Percentiles rank a stretch among this genome's conserved stretches.
These are phyloP conservation scores for Phytopythium delawarense DNA, from an alignment of 352 stramenopile genomes.

Conservation along the genomic window DNA sequence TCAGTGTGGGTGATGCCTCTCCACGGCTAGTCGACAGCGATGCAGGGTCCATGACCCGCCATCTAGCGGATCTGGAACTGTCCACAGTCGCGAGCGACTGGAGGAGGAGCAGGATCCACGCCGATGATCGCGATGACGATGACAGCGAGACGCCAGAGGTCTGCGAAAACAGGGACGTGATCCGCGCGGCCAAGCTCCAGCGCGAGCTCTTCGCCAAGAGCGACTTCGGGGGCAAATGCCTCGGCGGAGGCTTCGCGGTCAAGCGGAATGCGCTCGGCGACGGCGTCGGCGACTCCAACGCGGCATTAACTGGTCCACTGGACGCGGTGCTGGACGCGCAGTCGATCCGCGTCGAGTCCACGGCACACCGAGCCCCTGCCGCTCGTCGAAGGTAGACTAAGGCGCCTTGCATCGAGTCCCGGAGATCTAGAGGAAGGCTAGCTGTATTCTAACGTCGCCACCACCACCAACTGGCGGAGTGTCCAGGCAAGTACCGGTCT, in stretches of 20 bases:
- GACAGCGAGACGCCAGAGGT: no score
- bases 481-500: not conserved
- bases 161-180: not conserved
- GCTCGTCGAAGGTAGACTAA: not conserved
- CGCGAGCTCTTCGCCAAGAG: slow-evolving; percentile 16
- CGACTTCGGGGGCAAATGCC: slow-evolving; percentile 18
- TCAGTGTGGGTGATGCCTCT: not conserved
- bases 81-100: slow-evolving; percentile 2
- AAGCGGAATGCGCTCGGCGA: slow-evolving; percentile 11
- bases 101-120: not conserved
- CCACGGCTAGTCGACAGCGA: not conserved
- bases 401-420: not conserved
- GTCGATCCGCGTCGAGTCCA: not conserved
- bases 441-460: not conserved
- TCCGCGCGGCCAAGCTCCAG: not conserved
- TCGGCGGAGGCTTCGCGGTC: slow-evolving; percentile 36
- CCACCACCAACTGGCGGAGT: not conserved
- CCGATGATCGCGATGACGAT: not conserved
- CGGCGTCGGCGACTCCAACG: not conserved
- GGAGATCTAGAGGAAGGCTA: not conserved
- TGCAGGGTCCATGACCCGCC: not conserved
- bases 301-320: not conserved
- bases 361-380: not conserved
- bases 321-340: not conserved
- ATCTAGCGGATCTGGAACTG: not conserved